Evolutionary conservation across 192 early-diverging fungal species (phyloP).

Genomic region (Linnemannia hyalina): DNA sequence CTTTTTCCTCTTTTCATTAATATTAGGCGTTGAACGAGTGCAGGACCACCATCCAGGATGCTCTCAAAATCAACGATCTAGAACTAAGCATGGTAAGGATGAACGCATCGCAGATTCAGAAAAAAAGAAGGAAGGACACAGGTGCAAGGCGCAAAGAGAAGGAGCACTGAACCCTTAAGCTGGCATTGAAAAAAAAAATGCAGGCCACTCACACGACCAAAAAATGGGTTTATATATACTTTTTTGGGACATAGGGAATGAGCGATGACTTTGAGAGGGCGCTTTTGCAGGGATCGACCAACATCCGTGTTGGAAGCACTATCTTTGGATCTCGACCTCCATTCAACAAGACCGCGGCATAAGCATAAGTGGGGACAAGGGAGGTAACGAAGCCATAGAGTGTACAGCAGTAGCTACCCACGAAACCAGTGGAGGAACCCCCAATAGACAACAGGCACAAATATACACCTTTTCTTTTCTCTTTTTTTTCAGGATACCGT

Average conservation of each 20-base stretch:
- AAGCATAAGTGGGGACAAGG: not conserved
- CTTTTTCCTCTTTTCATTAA: not conserved
- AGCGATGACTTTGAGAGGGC: slow-evolving; percentile 93
- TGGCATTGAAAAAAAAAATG: slow-evolving; percentile 1
- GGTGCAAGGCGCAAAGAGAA: not conserved
- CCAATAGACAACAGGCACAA: too few species aligned
- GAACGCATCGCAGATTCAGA: not conserved
- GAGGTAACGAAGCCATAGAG: too few species aligned
- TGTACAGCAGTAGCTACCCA: too few species aligned
- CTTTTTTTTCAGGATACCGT: too few species aligned
- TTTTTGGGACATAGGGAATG: slow-evolving; percentile 79
- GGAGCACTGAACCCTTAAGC: not conserved
- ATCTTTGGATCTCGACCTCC: slow-evolving; percentile 87
- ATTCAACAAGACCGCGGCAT: slow-evolving; percentile 25
- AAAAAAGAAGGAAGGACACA: not conserved
- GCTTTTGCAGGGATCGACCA: slow-evolving; percentile 87
- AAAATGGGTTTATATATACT: not conserved
- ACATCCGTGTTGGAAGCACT: slow-evolving; percentile 91
- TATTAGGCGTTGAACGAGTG: slow-evolving; percentile 58
- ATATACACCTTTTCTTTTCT: too few species aligned
- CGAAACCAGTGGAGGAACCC: too few species aligned
- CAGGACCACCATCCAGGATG: slow-evolving; percentile 44
- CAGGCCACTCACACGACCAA: not conserved
- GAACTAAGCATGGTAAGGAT: slow-evolving; percentile 50
- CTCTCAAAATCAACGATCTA: slow-evolving; percentile 28